Base-by-base conservation (phyloP, 1,139 yeast species). In the Eremothecium cymbalariae region DNA sequence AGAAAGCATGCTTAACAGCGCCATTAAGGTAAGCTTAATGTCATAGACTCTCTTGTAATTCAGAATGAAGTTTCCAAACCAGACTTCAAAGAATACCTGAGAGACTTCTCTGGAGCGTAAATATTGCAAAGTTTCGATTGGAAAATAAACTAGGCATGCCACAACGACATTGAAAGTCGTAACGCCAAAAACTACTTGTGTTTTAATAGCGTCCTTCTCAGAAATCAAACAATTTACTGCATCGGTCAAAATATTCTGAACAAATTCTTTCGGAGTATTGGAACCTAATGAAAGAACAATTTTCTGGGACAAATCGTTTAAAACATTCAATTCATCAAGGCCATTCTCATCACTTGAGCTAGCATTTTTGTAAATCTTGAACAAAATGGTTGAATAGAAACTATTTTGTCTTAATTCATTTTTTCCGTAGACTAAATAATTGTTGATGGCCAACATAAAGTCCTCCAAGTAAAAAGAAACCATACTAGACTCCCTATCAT, bases 11-110 rank as follows among this genome's bases (percentile, higher is more conserved):
- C 73, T 67, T 34, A 88, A 58, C 25, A 82, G 56, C 1, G 94
- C 93, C 44, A 88, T 59, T 3, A 74, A 64, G 1, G 84, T 73
- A 27, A 90, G 60, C 57, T 86, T 86, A 57, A 85, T 68, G 59
- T 88, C 97, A 49, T 72, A 83, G 2, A 85, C 94, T 41, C 95
- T 66, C n/a, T 69, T 66, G 46, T 81, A 68, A 27, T 64, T 62
- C 3, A 78, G 72, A 35, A 76, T 64, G 24, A 56, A 65, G 28
- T 30, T 40, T 5, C 68, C 63, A 47, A 84, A 71, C 96, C 96
- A 90, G 28, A 67, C 55, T 27, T 67, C 66, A 50, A 88, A 74
- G 50, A 85, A 77, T 3, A 59, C 48, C 16, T 64, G 64, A 7
- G 76, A 57, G 33, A 67, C 64, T 14, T 67, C 61, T 11, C 58